These are phyloP conservation scores for Phytomonas sp. DNA, from an alignment of 208 protist genomes.

Conservation along the genomic window DNA sequence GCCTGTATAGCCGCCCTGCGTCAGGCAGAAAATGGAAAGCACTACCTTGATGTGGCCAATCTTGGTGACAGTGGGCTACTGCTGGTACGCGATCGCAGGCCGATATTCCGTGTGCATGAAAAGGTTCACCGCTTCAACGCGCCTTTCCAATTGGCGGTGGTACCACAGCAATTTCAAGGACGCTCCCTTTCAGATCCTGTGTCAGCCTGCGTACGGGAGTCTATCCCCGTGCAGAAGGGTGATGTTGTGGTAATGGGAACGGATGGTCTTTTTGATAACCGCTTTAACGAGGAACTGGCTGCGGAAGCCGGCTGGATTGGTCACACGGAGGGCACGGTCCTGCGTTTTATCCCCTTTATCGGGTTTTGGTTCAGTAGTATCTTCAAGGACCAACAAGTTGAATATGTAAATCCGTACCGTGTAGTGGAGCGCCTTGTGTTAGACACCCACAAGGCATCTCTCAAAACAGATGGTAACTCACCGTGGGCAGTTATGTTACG, in stretches of 20 bases:
- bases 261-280: slow-evolving; percentile 93
- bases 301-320: slow-evolving; percentile 78
- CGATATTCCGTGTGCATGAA: slow-evolving; percentile 78
- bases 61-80: slow-evolving; percentile 86
- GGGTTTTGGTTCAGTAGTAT: slow-evolving; percentile 69
- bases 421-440: slow-evolving; percentile 83
- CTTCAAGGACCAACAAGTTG: slow-evolving; percentile 54
- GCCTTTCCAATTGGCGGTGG: slow-evolving; percentile 86
- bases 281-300: slow-evolving; percentile 79
- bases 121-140: slow-evolving; percentile 90
- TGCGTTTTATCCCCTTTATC: slow-evolving; percentile 66
- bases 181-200: slow-evolving; percentile 65
- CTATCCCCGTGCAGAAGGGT: slow-evolving; percentile 69
- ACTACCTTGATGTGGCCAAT: slow-evolving; percentile 83
- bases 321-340: slow-evolving; percentile 40
- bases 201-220: slow-evolving; percentile 64
- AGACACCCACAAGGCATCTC: slow-evolving; percentile 69
- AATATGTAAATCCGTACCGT: slow-evolving; percentile 82
- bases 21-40: slow-evolving; percentile 34
- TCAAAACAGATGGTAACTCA: slow-evolving; percentile 54
- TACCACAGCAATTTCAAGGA: slow-evolving; percentile 57
- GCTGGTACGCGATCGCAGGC: slow-evolving; percentile 68
- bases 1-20: slow-evolving; percentile 73
- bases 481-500: slow-evolving; percentile 83
- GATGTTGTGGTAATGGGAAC: slow-evolving; percentile 90